Conservation (phyloP, 2,329 filamentous ascomycete genomes). For the Fusarium coicis region DNA sequence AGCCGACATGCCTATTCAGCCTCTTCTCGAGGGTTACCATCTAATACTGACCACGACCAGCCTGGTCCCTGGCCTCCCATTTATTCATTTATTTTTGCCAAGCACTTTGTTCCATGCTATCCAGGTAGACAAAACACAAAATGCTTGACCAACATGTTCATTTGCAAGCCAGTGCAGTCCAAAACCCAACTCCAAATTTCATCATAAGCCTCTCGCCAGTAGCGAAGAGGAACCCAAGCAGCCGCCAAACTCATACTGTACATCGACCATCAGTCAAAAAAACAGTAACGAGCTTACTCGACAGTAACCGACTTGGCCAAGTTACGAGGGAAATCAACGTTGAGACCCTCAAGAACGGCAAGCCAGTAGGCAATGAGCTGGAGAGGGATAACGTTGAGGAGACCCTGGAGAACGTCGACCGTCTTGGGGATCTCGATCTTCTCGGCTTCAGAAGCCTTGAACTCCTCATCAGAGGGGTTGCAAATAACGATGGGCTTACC, state of each 20-base stretch:
- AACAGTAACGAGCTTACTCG: constrained; percentile 71
- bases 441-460: constrained; percentile 86
- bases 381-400: constrained; percentile 96
- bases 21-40: constrained; percentile 32
- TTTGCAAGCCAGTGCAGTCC: constrained; percentile 44
- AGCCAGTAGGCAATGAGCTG: constrained; percentile 99
- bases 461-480: constrained; percentile 90
- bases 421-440: constrained; percentile 98
- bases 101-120: constrained; percentile 34
- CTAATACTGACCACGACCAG: constrained; percentile 40
- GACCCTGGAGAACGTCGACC: constrained; percentile 93
- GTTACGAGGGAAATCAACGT: constrained; percentile 99
- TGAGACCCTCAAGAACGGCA: constrained; percentile 92
- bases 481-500: constrained; percentile 99
- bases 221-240: constrained; percentile 33
- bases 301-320: constrained; percentile 99
- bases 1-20: constrained; percentile 30
- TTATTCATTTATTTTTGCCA: constrained; percentile 39
- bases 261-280: constrained; percentile 28
- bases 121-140: constrained; percentile 38
- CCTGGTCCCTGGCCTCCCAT: constrained; percentile 37
- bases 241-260: constrained; percentile 35
- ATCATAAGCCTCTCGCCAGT: constrained; percentile 40
- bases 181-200: constrained; percentile 45
- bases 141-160: constrained; percentile 35